Evolutionary conservation across 352 stramenopile genomes (phyloP).

Genomic region (Pythium myriotylum): DNA sequence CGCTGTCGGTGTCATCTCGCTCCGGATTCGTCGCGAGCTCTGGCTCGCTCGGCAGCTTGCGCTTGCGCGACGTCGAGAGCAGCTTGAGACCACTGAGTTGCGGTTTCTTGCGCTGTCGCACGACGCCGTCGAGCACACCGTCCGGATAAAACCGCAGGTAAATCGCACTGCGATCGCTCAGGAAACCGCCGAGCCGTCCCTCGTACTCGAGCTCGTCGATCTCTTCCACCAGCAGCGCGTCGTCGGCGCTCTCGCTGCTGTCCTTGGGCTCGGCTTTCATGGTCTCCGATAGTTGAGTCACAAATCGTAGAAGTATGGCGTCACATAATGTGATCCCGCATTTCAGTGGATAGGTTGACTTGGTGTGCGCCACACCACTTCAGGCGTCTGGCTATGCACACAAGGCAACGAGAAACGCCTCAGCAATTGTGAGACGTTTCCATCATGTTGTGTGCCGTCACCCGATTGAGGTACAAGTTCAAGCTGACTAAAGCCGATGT

Average conservation of each 20-base stretch:
- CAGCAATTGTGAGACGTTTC: too few relatives aligned
- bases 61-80: constrained; percentile 8
- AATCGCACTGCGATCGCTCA: constrained; percentile 40
- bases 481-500: too few relatives aligned
- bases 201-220: constrained; percentile 45
- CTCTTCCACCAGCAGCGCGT: constrained; percentile 19
- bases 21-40: neutral
- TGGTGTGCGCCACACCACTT: too few relatives aligned
- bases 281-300: too few relatives aligned
- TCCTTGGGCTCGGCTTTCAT: neutral
- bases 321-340: too few relatives aligned
- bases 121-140: constrained; percentile 41
- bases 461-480: too few relatives aligned
- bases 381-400: too few relatives aligned
- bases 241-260: constrained; percentile 10
- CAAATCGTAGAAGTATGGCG: too few relatives aligned
- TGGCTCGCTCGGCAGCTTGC: neutral
- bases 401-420: too few relatives aligned
- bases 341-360: too few relatives aligned
- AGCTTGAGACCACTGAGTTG: constrained; percentile 14
- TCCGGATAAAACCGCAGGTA: constrained; percentile 44
- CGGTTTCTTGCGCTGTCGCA: constrained; percentile 31
- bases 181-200: constrained; percentile 47
- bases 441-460: too few relatives aligned
- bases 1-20: neutral